Base-by-base conservation (phyloP, 306 rosid species). In the Luffa acutangula region DNA sequence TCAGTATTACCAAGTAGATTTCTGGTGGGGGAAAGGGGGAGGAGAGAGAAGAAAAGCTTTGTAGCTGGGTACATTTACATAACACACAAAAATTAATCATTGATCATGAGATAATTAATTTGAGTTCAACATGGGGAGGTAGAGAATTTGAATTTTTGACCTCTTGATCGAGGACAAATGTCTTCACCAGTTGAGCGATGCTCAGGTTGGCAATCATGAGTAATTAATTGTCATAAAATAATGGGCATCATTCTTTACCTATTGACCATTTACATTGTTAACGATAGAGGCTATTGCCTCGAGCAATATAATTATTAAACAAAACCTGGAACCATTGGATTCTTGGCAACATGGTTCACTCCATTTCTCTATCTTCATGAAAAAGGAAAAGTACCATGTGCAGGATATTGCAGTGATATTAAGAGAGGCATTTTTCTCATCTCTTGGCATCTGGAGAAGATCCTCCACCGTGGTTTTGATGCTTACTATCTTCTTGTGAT, bases 391-490 rank as follows among this genome's bases (percentile, higher is more conserved):
- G 10, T 57, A 57, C 51, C 34, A 54, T 37, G 79, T 6, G 41
- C 10, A 69, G 80, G 73, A 71, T 71, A 48, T 71, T 25, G 25
- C 60, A 51, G 78, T 25, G 14, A 72, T 72, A 12, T 72, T 51
- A 51, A 80, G 46, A 67, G 82, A 76, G 49, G 41, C 10, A 36
- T 57, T 78, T 82, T 71, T 43, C 72, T 70, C 84, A 85, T 52
- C 83, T 80, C 45, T 79, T 45, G 66, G 41, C 81, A 78, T 84
- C 88, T 85, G 42, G 78, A 71, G 87, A 85, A 51, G 84, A 62
- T 75, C 53, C 83, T 79, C 75, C 85, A 80, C 76, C 81, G 73
- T 82, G 84, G 76, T 42, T 60, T 59, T 76, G 85, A 69, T 81
- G 77, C 77, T 83, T 66, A 80, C 81, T 79, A 79, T 83, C 86